A percentile compares a stretch with the other conserved stretches of the same genome.
phyloP scores from a whole-genome alignment of 1,284 basidiomycete genomes.

The Volvariella surrecta region DNA sequence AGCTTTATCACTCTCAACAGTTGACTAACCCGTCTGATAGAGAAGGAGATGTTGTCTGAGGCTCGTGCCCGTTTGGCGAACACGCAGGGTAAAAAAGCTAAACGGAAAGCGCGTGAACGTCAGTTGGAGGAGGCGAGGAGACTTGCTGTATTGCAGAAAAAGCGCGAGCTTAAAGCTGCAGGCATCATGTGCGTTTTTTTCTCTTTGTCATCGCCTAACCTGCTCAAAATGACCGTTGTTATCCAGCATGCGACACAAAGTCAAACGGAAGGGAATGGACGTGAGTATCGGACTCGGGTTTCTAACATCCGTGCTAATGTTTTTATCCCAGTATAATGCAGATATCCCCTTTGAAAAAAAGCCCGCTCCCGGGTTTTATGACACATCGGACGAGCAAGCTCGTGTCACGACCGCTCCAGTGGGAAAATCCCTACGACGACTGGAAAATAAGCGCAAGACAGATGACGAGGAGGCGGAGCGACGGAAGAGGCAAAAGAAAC shows the following conservation, averaged over 20 bases:
- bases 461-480: conserved; percentile 82
- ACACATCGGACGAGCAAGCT: conserved; percentile 92
- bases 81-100: conserved; percentile 99
- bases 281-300: conserved; percentile 34
- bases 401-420: conserved; percentile 83
- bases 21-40: conserved; percentile 30
- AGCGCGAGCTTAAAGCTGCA: conserved; percentile 94
- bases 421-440: conserved; percentile 81
- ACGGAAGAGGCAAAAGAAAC: conserved; percentile 77
- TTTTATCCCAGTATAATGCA: conserved; percentile 73
- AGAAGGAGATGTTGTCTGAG: conserved; percentile 99
- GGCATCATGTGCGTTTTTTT: conserved; percentile 77
- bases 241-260: conserved; percentile 75
- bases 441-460: conserved; percentile 92
- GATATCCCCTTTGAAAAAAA: conserved; percentile 99
- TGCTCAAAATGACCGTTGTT: background rate
- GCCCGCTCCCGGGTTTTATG: conserved; percentile 93
- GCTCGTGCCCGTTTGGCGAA: conserved; percentile 97
- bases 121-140: conserved; percentile 94
- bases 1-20: background rate
- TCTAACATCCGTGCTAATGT: conserved; percentile 7
- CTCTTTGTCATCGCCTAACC: conserved; percentile 13
- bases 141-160: conserved; percentile 94
- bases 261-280: conserved; percentile 97
- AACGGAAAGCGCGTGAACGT: conserved; percentile 94